Evolutionary conservation across 1,284 basidiomycete genomes (phyloP), one percentile per base, ranked within the genome.

Genomic region (Boletus hoseneyae): DNA sequence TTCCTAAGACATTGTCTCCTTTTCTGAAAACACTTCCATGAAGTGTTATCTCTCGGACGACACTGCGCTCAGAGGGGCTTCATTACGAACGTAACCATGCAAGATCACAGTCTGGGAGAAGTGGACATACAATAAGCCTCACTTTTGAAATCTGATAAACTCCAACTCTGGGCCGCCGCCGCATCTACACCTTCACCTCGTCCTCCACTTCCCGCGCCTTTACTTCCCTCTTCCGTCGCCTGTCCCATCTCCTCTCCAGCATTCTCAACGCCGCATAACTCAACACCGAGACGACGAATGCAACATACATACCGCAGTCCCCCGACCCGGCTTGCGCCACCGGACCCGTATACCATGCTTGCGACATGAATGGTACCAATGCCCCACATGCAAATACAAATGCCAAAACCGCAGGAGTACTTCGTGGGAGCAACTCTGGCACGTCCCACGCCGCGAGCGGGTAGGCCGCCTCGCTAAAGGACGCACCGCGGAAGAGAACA

Each of bases 331-430:
- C 52, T 27, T 43, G 55, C 44, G 78, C 76, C 25, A 79, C 63
- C 2, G 77, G 75, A 3, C 77, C 77, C 52, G 65, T 71, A 60
- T 76, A 84, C 79, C 79, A 84, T 27, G 66, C 73, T 54, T 85
- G 81, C 48, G 75, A 71, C 77, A 82, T 83, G 56, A 75, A 81
- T 27, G 77, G 74, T 12, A 83, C 71, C 47, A 83, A 73, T 45
- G 80, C 64, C 3, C 74, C 77, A 52, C 77, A 73, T 2, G 73
- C 69, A 8, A 67, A 69, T 0, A 65, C 44, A 56, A 82, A 78
- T 2, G 81, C 74, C 16, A 73, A 35, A 3, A 78, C 57, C 1
- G 79, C 80, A 3, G 83, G 49, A 11, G 45, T 42, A 1, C 63
- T 16, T 1, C 55, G 49, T 18, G 64, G 64, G 37, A 66, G 66